These are phyloP conservation scores for Quercus ilex DNA, from an alignment of 306 rosid genomes.

Conservation along the genomic window DNA sequence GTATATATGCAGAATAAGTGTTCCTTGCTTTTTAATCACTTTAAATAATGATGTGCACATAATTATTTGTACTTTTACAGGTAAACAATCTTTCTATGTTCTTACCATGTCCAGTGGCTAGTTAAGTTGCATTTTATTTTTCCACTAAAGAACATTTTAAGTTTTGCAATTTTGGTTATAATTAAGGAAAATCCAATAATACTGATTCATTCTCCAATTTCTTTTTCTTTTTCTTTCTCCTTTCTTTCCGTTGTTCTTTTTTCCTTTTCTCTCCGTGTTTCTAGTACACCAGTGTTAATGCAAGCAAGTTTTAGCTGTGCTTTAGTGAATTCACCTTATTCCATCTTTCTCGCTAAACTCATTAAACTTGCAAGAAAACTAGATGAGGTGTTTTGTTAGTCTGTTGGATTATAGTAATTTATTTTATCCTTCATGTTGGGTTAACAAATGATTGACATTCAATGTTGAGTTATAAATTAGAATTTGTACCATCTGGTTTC, in stretches of 20 bases:
- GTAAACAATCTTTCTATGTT: neutral
- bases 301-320: too few relatives aligned
- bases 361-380: neutral
- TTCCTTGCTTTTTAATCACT: neutral
- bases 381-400: neutral
- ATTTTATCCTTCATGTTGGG: neutral
- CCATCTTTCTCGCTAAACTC: neutral
- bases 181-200: neutral
- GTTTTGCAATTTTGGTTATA: neutral
- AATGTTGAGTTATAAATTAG: neutral
- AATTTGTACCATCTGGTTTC: neutral
- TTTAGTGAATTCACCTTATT: neutral
- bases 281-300: too few relatives aligned
- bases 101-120: neutral
- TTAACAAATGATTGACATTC: neutral
- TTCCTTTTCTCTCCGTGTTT: too few relatives aligned
- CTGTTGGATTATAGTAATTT: neutral
- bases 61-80: neutral
- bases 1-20: neutral
- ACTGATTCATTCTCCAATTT: neutral
- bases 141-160: neutral
- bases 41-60: neutral
- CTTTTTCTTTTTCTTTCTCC: neutral
- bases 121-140: neutral
- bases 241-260: neutral